Evolutionary conservation across 768 basidiomycete genomes (phyloP).

Genomic region (Dentipellis sp.): DNA sequence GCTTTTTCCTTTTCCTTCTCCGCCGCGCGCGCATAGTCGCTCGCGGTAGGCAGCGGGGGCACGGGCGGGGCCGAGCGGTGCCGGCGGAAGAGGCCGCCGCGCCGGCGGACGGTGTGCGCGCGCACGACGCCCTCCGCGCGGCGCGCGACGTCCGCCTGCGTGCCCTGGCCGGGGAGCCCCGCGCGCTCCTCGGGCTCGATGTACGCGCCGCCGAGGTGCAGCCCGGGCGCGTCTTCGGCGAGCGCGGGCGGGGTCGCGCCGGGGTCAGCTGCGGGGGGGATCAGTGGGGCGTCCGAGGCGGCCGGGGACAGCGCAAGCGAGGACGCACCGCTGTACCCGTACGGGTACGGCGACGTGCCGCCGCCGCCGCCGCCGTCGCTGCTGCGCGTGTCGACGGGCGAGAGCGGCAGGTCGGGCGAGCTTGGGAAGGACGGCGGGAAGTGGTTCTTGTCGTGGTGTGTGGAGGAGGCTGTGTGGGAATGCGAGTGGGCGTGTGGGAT

Average conservation of each 20-base stretch:
- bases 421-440: slow-evolving; percentile 12
- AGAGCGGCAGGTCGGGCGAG: slow-evolving; percentile 3
- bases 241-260: not conserved
- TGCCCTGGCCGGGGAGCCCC: slow-evolving; percentile 43
- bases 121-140: slow-evolving; percentile 35
- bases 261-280: not conserved
- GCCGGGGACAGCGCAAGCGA: not conserved
- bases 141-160: slow-evolving; percentile 12
- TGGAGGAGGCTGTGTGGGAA: slow-evolving; percentile 10
- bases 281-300: not conserved
- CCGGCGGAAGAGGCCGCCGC: slow-evolving; percentile 12
- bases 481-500: slow-evolving; percentile 6
- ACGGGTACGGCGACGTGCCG: too few relatives aligned
- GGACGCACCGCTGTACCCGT: slow-evolving; percentile 24
- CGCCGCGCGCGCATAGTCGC: not conserved
- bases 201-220: slow-evolving; percentile 33
- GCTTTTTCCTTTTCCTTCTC: not conserved
- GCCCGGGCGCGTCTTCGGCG: not conserved
- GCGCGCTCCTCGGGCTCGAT: slow-evolving; percentile 58
- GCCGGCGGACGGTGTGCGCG: slow-evolving; percentile 20
- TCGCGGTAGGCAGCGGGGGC: not conserved
- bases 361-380: too few relatives aligned
- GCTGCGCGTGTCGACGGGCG: not conserved
- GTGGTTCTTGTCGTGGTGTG: not conserved
- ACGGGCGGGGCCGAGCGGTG: slow-evolving; percentile 2